phyloP scores from a whole-genome alignment of 106 monocot species.

The Agapanthus africanus region DNA sequence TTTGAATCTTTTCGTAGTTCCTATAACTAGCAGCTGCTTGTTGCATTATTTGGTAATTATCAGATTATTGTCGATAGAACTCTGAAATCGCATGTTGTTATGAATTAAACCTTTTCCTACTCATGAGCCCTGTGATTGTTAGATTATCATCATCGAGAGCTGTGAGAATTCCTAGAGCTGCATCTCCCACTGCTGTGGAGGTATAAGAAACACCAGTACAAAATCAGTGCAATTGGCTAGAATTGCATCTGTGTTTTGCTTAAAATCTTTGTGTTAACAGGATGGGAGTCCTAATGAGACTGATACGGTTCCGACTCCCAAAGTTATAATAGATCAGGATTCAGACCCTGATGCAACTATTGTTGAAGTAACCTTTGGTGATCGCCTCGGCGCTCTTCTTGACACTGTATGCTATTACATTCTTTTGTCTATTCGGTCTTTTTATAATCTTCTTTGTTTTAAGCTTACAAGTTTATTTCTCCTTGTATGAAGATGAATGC shows the following conservation, averaged over 20 bases:
- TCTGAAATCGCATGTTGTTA: too few relatives aligned
- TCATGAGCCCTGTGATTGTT: too few relatives aligned
- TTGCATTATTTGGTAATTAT: conserved; percentile 2
- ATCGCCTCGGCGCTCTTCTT: conserved; percentile 91
- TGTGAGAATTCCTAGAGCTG: conserved; percentile 39
- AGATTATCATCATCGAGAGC: conserved; percentile 39
- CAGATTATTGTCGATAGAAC: too few relatives aligned
- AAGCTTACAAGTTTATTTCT: too few relatives aligned
- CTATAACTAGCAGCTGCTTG: neutral
- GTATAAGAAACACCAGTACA: conserved; percentile 22
- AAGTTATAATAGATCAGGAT: conserved; percentile 94
- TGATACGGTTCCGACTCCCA: conserved; percentile 77
- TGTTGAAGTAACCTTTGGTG: conserved; percentile 92
- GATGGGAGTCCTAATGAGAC: conserved; percentile 45
- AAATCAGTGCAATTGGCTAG: conserved; percentile 1
- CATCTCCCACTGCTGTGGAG: conserved; percentile 62
- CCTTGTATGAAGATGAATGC: conserved; percentile 59
- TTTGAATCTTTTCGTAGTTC: too few relatives aligned
- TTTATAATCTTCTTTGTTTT: too few relatives aligned
- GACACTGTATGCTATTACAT: conserved; percentile 60
- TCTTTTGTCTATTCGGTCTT: neutral
- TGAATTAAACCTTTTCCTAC: too few relatives aligned
- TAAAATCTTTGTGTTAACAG: conserved; percentile 26
- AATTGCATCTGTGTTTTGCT: conserved; percentile 12
- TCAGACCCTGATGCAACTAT: conserved; percentile 88